Percentiles rank a stretch among this genome's conserved stretches.
Evolutionary conservation across 805 yeast genomes (phyloP).

Genomic region (Saccharomycopsis guyanensis): DNA sequence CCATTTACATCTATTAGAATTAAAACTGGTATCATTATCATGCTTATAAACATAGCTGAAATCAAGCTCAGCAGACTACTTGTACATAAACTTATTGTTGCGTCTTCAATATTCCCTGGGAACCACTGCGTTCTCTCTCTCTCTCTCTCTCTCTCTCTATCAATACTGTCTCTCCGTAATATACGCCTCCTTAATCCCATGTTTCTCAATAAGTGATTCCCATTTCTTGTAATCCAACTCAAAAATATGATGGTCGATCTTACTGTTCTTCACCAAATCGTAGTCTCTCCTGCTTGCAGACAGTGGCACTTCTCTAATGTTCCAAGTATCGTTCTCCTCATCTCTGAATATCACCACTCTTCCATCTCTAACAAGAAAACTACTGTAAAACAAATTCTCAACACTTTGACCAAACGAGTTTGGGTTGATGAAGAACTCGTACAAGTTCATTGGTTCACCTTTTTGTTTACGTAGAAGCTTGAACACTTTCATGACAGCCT

Average conservation of each 20-base stretch:
- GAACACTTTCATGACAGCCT: conserved; percentile 51
- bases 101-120: too few relatives aligned
- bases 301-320: conserved; percentile 30
- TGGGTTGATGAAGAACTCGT: conserved; percentile 67
- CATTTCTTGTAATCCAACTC: conserved; percentile 63
- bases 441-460: conserved; percentile 44
- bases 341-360: conserved; percentile 37
- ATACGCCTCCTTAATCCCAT: conserved; percentile 48
- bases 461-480: conserved; percentile 30
- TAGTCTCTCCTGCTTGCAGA: conserved; percentile 23
- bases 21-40: too few relatives aligned
- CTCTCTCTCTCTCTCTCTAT: too few relatives aligned
- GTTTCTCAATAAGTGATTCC: conserved; percentile 46
- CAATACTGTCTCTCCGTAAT: conserved; percentile 35
- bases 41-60: too few relatives aligned
- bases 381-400: conserved; percentile 76
- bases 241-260: conserved; percentile 60
- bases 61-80: too few relatives aligned
- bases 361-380: conserved; percentile 74
- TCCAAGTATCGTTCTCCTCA: conserved; percentile 39
- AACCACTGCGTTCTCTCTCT: too few relatives aligned
- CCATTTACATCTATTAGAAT: too few relatives aligned
- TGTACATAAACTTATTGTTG: too few relatives aligned
- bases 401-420: conserved; percentile 67
- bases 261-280: conserved; percentile 25